Base-by-base conservation (phyloP, 805 yeast genomes). In the Cyberlindnera euphorbiiphila region DNA sequence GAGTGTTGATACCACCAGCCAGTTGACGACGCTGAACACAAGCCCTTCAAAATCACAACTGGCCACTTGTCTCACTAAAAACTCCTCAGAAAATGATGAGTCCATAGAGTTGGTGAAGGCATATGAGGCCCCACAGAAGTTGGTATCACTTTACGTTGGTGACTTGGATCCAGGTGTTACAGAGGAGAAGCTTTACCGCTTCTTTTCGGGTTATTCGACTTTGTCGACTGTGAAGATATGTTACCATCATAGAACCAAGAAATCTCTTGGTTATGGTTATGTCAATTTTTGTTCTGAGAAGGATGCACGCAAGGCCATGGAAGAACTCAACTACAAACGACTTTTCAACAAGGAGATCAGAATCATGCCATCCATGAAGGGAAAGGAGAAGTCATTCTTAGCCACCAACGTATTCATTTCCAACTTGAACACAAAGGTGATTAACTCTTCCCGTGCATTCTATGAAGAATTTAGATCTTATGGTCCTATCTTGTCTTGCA, bases 261-360 rank as follows among this genome's bases (percentile, higher is more conserved):
- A 68, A 33, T 74, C 88, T 1, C 61, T 85, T 39, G 83, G 87
- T 3, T 81, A 83, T 58, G 93, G 87, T 0, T 84, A 82, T 54
- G 78, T 82, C 14, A 81, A 83, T 39, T 81, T 80, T 54, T 59
- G 61, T 7, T 60, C 56, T 5, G 64, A 65, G 29, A 51, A 59
- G 9, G 81, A 74, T 36, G 86, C 86, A 0, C 68, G 67, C 25
- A 37, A 41, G 23, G 87, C 85, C 3, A 64, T 75, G 32, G 78
- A 73, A 32, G 68, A 72, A 9, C 69, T 79, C 59, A 82, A 78
- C 54, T 75, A 72, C 47, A 64, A 65, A 4, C 48, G 48, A 0
- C 46, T 75, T 0, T 44, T 54, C 18, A 62, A 58, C 11, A 62
- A 64, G 17, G 81, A 74, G 42, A 64, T 75, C 15, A 61, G 79